These are phyloP conservation scores for Xeromyces bisporus DNA, from an alignment of 495 filamentous ascomycete species.

Conservation along the genomic window DNA sequence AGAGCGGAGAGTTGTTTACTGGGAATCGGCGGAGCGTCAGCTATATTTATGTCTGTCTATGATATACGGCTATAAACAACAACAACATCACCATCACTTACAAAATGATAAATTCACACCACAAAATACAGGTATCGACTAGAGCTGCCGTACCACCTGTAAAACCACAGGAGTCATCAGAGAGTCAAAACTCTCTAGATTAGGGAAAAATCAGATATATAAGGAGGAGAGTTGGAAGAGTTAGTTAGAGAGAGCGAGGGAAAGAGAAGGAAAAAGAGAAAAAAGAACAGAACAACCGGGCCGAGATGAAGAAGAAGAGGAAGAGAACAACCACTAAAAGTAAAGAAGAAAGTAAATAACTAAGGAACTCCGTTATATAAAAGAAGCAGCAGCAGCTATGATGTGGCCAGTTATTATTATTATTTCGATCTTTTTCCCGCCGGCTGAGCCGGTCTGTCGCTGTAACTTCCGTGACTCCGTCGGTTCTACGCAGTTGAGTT, in stretches of 20 bases:
- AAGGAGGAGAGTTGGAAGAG: conserved; percentile 7
- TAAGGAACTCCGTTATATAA: too few species aligned
- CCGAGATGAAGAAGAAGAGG: too few species aligned
- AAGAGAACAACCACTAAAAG: too few species aligned
- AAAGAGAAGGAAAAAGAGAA: conserved; percentile 7
- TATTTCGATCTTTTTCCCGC: too few species aligned
- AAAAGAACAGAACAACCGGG: conserved; percentile 1
- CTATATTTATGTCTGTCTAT: too few species aligned
- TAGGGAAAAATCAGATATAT: conserved; percentile 5
- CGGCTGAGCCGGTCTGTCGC: conserved; percentile 7
- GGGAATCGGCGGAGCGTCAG: too few species aligned
- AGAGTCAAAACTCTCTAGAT: conserved; percentile 22
- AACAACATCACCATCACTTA: too few species aligned
- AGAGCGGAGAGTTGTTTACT: conserved; percentile 3
- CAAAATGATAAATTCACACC: too few species aligned
- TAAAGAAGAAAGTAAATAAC: too few species aligned
- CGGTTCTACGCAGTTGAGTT: not conserved
- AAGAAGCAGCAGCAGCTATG: too few species aligned
- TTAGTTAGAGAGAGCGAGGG: conserved; percentile 5
- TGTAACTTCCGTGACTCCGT: not conserved
- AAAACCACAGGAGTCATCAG: conserved; percentile 28
- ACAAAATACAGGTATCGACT: conserved; percentile 27
- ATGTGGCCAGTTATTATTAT: too few species aligned
- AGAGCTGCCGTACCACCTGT: conserved; percentile 31
- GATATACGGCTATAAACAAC: too few species aligned